A percentile compares a stretch with the other conserved stretches of the same genome.
phyloP scores from a whole-genome alignment of 2,329 filamentous ascomycete species.

The Verticillium nubilum region DNA sequence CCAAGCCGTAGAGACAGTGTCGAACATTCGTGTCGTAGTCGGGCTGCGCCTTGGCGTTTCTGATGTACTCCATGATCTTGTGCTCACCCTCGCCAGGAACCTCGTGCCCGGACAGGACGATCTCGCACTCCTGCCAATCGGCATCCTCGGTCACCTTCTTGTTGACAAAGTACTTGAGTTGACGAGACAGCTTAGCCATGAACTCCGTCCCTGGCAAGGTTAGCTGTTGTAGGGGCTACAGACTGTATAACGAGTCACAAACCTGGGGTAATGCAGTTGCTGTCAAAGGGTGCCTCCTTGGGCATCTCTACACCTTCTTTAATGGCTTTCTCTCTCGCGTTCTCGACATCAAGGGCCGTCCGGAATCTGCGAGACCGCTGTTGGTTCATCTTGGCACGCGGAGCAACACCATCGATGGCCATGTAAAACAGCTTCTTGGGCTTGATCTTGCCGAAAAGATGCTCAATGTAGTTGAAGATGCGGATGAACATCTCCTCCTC shows the following conservation, averaged over 20 bases:
- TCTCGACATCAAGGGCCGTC: slow-evolving; percentile 86
- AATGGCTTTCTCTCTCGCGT: slow-evolving; percentile 87
- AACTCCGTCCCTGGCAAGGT: slow-evolving; percentile 65
- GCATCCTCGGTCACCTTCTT: slow-evolving; percentile 97
- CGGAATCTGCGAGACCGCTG: slow-evolving; percentile 93
- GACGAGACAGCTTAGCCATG: slow-evolving; percentile 91
- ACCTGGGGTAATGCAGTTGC: slow-evolving; percentile 97
- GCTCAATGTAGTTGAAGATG: slow-evolving; percentile 99
- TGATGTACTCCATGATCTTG: slow-evolving; percentile 99
- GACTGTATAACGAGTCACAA: slow-evolving; percentile 6
- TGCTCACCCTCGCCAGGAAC: slow-evolving; percentile 97
- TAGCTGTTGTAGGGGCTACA: slow-evolving; percentile 6
- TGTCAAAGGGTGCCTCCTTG: slow-evolving; percentile 93
- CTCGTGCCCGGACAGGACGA: slow-evolving; percentile 95
- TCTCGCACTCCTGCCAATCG: slow-evolving; percentile 95
- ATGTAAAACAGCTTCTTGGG: slow-evolving; percentile 99
- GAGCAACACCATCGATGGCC: slow-evolving; percentile 97
- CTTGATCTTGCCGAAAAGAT: slow-evolving; percentile 97
- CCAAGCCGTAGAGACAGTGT: slow-evolving; percentile 94
- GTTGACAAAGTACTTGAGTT: slow-evolving; percentile 97
- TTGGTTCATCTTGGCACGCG: slow-evolving; percentile 99
- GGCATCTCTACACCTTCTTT: slow-evolving; percentile 86
- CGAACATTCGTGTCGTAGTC: slow-evolving; percentile 89
- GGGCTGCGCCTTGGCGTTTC: slow-evolving; percentile 91
- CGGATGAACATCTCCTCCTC: slow-evolving; percentile 99